Percentiles rank a stretch among this genome's conserved stretches.
phyloP scores from a whole-genome alignment of 1,139 yeast genomes.

The Ogataea hybrid region DNA sequence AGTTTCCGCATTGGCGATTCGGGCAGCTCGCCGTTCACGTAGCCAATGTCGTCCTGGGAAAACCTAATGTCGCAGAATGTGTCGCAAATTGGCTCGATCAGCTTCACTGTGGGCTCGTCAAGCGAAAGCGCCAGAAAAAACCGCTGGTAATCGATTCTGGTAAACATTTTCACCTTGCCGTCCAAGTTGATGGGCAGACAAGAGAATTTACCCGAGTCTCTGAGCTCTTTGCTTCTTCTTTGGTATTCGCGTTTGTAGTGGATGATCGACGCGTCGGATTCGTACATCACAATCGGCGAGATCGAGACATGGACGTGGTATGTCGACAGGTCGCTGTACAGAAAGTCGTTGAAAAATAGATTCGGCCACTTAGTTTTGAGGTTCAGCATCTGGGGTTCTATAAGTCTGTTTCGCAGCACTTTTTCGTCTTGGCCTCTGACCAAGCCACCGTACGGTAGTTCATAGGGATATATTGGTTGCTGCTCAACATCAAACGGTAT shows the following conservation, averaged over 20 bases:
- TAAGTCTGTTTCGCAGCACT: slow-evolving; percentile 15
- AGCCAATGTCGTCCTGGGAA: slow-evolving; percentile 15
- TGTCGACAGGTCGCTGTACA: slow-evolving; percentile 12
- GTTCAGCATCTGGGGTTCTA: slow-evolving; percentile 21
- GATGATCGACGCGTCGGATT: slow-evolving; percentile 7
- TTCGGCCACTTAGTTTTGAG: slow-evolving; percentile 18
- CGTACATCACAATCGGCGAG: slow-evolving; percentile 25
- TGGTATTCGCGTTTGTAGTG: slow-evolving; percentile 13
- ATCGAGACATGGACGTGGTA: slow-evolving; percentile 26
- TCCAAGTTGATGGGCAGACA: slow-evolving; percentile 12
- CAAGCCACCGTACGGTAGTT: slow-evolving; percentile 24
- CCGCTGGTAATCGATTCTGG: slow-evolving; percentile 24
- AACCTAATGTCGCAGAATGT: slow-evolving; percentile 11
- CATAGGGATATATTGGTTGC: slow-evolving; percentile 15
- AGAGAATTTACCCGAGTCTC: slow-evolving; percentile 2
- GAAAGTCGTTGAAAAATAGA: slow-evolving; percentile 13
- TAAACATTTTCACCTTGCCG: slow-evolving; percentile 14
- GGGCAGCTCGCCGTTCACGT: slow-evolving; percentile 23
- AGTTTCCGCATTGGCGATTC: slow-evolving; percentile 12
- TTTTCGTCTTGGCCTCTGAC: slow-evolving; percentile 18
- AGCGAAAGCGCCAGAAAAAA: slow-evolving; percentile 21
- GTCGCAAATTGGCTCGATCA: slow-evolving; percentile 6
- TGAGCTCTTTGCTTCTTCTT: slow-evolving; percentile 8
- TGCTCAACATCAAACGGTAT: slow-evolving; percentile 12
- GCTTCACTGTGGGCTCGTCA: slow-evolving; percentile 3